Conservation (phyloP, 1,284 basidiomycete genomes). For the Caloboletus inedulis region DNA sequence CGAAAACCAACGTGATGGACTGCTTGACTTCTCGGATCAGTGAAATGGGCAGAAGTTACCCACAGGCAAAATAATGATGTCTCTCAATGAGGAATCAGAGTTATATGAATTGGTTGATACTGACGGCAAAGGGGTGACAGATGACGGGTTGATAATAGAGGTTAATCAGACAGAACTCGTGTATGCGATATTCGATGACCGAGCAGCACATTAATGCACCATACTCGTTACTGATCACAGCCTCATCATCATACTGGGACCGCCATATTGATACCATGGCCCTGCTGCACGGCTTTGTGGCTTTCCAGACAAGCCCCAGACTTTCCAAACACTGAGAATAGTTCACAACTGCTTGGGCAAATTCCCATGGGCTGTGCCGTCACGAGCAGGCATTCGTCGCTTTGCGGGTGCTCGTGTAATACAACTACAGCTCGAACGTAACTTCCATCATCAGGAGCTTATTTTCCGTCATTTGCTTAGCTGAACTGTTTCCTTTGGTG, state of each 20-base stretch:
- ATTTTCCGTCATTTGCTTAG: background rate
- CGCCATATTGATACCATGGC: too few species aligned
- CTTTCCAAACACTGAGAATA: background rate
- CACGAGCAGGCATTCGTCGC: background rate
- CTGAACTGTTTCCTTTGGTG: background rate
- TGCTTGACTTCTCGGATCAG: background rate
- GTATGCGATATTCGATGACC: background rate
- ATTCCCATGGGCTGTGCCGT: background rate
- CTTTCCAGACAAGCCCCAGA: background rate
- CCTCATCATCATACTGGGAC: background rate
- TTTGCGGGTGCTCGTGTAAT: background rate
- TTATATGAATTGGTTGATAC: background rate
- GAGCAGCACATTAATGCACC: background rate
- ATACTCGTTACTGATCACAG: background rate
- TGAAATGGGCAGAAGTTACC: background rate
- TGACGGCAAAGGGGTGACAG: background rate
- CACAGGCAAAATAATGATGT: background rate
- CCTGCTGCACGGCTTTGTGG: background rate
- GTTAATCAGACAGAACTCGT: too few species aligned
- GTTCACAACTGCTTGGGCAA: background rate
- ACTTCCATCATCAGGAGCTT: background rate
- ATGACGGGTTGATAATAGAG: too few species aligned
- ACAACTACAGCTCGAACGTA: too few species aligned
- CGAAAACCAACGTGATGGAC: background rate
- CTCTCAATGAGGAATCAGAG: background rate